Evolutionary conservation across 371 early-diverging fungal species (phyloP).

Genomic region (Mortierella sp.): DNA sequence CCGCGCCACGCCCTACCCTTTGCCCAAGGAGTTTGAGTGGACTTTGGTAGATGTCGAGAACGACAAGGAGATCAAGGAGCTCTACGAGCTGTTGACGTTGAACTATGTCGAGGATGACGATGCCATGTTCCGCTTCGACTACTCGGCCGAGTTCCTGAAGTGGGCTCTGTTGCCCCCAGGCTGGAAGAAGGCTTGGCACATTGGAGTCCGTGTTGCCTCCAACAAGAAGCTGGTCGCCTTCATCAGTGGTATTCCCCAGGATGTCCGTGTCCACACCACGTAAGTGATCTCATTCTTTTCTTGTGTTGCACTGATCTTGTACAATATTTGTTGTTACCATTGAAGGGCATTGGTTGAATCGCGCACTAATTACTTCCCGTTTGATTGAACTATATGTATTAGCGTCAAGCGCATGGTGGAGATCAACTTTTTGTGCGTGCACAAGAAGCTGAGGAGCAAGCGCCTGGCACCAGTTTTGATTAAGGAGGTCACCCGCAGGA

Average conservation of each 20-base stretch:
- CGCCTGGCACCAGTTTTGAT: conserved; percentile 99
- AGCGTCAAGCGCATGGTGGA: conserved; percentile 82
- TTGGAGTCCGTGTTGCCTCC: conserved; percentile 91
- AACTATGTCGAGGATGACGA: conserved; percentile 98
- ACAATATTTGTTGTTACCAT: too few relatives aligned
- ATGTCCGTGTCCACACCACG: conserved; percentile 78
- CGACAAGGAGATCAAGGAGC: conserved; percentile 85
- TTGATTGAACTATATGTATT: too few relatives aligned
- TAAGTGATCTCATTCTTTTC: conserved; percentile 56
- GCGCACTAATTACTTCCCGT: too few relatives aligned
- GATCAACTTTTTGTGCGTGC: conserved; percentile 99
- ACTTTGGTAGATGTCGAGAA: conserved; percentile 83
- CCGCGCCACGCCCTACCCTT: conserved; percentile 83
- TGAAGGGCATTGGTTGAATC: too few relatives aligned
- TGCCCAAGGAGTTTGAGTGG: conserved; percentile 95
- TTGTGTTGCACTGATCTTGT: too few relatives aligned
- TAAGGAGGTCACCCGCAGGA: conserved; percentile 97
- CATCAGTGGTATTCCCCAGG: conserved; percentile 93
- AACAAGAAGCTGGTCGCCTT: conserved; percentile 94
- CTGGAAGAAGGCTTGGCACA: conserved; percentile 88
- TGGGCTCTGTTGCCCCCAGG: conserved; percentile 98
- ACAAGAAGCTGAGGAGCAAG: conserved; percentile 95
- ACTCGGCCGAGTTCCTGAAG: conserved; percentile 89
- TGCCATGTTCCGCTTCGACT: conserved; percentile 96
- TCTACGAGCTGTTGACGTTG: conserved; percentile 86